phyloP scores from a whole-genome alignment of 192 early-diverging fungal genomes.

The Coemansia erecta region DNA sequence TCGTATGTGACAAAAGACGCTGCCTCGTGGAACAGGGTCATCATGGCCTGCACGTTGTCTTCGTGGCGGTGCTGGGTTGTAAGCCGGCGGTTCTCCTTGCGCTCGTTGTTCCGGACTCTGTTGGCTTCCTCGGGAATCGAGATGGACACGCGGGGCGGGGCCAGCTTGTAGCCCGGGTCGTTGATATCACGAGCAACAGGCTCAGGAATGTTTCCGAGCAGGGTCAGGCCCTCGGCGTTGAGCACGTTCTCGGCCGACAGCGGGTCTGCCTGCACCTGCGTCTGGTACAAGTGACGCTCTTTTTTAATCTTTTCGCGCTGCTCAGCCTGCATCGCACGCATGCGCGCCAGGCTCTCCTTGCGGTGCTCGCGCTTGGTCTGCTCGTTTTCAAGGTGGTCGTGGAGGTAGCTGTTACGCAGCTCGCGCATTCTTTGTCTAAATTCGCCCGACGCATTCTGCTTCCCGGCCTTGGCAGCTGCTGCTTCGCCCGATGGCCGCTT shows the following conservation, averaged over 20 bases:
- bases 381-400: constrained; percentile 15
- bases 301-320: constrained; percentile 17
- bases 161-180: constrained; percentile 27
- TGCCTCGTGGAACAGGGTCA: constrained; percentile 46
- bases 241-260: constrained; percentile 51
- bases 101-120: constrained; percentile 29
- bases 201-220: constrained; percentile 22
- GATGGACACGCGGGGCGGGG: constrained; percentile 39
- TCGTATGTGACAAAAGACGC: constrained; percentile 39
- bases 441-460: constrained; percentile 9
- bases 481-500: neutral
- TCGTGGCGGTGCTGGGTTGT: constrained; percentile 22
- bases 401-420: constrained; percentile 32
- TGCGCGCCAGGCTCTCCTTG: neutral
- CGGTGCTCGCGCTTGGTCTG: constrained; percentile 19
- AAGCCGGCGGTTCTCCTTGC: constrained; percentile 22
- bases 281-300: constrained; percentile 31
- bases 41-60: constrained; percentile 38
- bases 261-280: constrained; percentile 37
- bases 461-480: neutral
- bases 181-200: neutral
- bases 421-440: constrained; percentile 32
- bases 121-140: constrained; percentile 28
- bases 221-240: constrained; percentile 46
- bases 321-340: constrained; percentile 11